These are phyloP conservation scores for Pestalotiopsis sp. DNA, from an alignment of 2,329 filamentous ascomycete species.

Conservation along the genomic window DNA sequence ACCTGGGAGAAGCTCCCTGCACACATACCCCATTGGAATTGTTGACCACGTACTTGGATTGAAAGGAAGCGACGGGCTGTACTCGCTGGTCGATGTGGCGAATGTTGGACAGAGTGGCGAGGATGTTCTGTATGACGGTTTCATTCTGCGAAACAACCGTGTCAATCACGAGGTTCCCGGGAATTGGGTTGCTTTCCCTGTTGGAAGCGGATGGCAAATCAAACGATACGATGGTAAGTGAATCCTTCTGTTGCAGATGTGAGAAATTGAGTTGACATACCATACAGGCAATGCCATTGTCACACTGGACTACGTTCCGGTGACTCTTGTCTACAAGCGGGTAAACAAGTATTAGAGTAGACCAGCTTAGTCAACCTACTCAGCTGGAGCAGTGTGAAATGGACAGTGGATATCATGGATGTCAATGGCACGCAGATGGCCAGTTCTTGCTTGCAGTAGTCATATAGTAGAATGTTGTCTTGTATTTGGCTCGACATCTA, in stretches of 20 bases:
- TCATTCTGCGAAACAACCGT: conserved; percentile 27
- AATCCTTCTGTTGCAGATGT: not conserved
- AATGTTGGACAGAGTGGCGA: conserved; percentile 34
- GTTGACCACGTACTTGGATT: conserved; percentile 40
- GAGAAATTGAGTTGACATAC: not conserved
- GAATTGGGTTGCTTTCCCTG: conserved; percentile 40
- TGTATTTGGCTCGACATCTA: not conserved
- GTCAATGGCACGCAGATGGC: not conserved
- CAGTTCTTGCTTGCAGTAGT: no score
- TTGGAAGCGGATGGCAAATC: conserved; percentile 29
- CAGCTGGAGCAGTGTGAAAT: not conserved
- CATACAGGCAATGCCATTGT: conserved; percentile 25
- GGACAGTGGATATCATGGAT: not conserved
- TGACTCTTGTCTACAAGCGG: conserved; percentile 35
- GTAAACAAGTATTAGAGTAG: not conserved
- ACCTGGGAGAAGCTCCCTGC: conserved; percentile 35
- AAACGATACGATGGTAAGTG: conserved; percentile 42
- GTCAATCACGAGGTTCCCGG: conserved; percentile 25
- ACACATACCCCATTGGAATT: conserved; percentile 39
- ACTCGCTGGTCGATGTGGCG: conserved; percentile 35
- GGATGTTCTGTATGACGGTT: conserved; percentile 35
- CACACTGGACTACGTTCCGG: conserved; percentile 34
- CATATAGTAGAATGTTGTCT: not conserved
- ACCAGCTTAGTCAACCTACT: not conserved
- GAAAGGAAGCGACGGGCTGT: conserved; percentile 35